These are phyloP conservation scores for Multifurca ochricompacta DNA, from an alignment of 768 basidiomycete species.

Conservation along the genomic window DNA sequence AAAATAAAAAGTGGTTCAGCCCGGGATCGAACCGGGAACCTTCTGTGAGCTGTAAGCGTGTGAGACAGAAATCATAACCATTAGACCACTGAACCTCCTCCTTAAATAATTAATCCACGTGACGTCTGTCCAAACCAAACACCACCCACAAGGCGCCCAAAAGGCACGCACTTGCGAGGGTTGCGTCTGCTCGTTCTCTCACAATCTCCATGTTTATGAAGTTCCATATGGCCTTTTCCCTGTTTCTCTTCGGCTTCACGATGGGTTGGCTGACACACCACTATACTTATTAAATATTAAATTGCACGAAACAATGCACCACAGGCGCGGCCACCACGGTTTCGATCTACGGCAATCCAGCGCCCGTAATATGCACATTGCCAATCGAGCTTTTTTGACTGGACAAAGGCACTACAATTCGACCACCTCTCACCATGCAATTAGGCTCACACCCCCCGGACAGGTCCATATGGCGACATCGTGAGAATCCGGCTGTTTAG, in stretches of 20 bases:
- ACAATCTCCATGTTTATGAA: too few relatives aligned
- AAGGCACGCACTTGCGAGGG: too few relatives aligned
- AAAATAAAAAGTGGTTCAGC: slow-evolving; percentile 28
- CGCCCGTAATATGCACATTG: not conserved
- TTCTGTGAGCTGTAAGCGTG: slow-evolving; percentile 32
- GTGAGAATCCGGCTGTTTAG: not conserved
- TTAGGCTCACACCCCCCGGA: not conserved
- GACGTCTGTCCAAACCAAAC: too few relatives aligned
- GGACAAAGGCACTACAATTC: not conserved
- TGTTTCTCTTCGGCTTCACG: too few relatives aligned
- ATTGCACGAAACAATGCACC: too few relatives aligned
- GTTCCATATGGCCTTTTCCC: too few relatives aligned
- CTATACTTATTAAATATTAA: too few relatives aligned
- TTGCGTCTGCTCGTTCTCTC: too few relatives aligned
- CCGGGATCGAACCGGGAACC: slow-evolving; percentile 39
- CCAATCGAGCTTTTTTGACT: not conserved
- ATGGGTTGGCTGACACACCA: too few relatives aligned
- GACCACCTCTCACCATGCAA: not conserved
- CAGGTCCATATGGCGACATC: not conserved
- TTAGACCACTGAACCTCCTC: slow-evolving; percentile 38
- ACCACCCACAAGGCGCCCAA: too few relatives aligned
- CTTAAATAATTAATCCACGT: too few relatives aligned
- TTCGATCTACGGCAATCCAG: not conserved
- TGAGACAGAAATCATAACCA: slow-evolving; percentile 41
- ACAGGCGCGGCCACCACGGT: too few relatives aligned